These are phyloP conservation scores for Phytophthora kernoviae DNA, from an alignment of 352 stramenopile species.

Conservation along the genomic window DNA sequence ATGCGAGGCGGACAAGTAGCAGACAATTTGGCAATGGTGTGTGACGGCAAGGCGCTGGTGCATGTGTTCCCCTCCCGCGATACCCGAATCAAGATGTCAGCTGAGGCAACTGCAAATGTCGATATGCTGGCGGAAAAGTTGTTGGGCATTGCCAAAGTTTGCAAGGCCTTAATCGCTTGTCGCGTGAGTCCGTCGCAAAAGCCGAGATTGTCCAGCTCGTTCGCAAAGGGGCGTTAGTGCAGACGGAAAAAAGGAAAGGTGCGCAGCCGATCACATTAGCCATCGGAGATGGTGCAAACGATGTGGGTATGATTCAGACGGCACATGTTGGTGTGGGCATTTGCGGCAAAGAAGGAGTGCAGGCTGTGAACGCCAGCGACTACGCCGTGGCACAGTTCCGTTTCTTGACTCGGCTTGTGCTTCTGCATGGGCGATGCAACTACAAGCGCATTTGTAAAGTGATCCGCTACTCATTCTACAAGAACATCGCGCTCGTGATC, in stretches of 20 bases:
- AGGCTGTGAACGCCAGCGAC: slow-evolving; percentile 96
- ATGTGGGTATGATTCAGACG: slow-evolving; percentile 99
- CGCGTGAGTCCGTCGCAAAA: slow-evolving; percentile 84
- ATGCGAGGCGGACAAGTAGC: slow-evolving; percentile 37
- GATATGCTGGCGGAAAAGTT: slow-evolving; percentile 49
- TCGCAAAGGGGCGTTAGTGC: slow-evolving; percentile 32
- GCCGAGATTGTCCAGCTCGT: slow-evolving; percentile 78
- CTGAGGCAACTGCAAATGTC: slow-evolving; percentile 30
- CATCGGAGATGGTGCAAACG: slow-evolving; percentile 98
- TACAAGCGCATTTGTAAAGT: slow-evolving; percentile 95
- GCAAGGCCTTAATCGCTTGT: slow-evolving; percentile 84
- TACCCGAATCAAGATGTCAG: slow-evolving; percentile 40
- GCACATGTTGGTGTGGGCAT: slow-evolving; percentile 98
- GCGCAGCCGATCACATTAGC: slow-evolving; percentile 89
- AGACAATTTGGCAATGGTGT: slow-evolving; percentile 66
- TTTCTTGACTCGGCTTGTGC: slow-evolving; percentile 92
- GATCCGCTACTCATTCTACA: slow-evolving; percentile 98
- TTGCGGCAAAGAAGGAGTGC: slow-evolving; percentile 96
- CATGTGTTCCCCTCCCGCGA: slow-evolving; percentile 72
- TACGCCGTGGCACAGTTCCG: slow-evolving; percentile 96
- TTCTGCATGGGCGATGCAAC: slow-evolving; percentile 97
- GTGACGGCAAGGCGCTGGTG: slow-evolving; percentile 67
- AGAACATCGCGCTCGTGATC: slow-evolving; percentile 96
- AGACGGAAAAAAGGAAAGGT: slow-evolving; percentile 15
- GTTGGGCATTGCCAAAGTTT: slow-evolving; percentile 53